Base-by-base conservation (phyloP, 2,329 filamentous ascomycete species). In the Gaeumannomyces sp. region DNA sequence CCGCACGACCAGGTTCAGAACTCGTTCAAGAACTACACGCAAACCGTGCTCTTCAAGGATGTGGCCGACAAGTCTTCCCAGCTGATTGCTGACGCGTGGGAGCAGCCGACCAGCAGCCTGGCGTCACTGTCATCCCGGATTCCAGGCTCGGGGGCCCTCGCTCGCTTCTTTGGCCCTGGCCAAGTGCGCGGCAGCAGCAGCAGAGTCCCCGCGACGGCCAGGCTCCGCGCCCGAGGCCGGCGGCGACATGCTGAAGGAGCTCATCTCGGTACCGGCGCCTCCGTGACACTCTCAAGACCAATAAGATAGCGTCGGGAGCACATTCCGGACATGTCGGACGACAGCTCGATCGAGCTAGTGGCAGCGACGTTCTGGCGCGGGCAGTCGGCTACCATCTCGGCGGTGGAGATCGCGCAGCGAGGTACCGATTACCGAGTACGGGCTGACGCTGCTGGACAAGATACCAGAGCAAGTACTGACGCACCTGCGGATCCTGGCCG, bases 371-470 rank as follows among this genome's bases (percentile, higher is more conserved):
- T 1, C 76, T 93, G 14, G 84, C 87, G 19, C 82, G 83, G 65
- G 81, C 87, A 1, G 86, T 97, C 19, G 94, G 92, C 2, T 92
- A 88, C 73, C 0, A 93, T 99, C 66, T 89, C 93, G 11, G 88
- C 93, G 0, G 88, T 91, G 4, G 95, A 99, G 77, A 97, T 98
- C 69, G 89, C 93, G 68, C 93, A 97, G 74, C 89, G 95, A 70
- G 95, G 95, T 8, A 81, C 92, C 4, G 90, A 92, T n/a, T 70
- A 87, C 88, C 28, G 85, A 90, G 68, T 84, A 85, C 60, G 89
- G 91, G 64, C 83, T 87, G 75, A 94, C 90, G 6, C 78, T 98
- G 60, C 77, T 98, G 27, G 90, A 94, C 69, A 93, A 89, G 71
- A 89, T 98, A 63, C 89, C 95, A 0, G 90, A 94, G 65, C 88